Evolutionary conservation across 1,284 basidiomycete species (phyloP).

Genomic region (Boletellus sp.): DNA sequence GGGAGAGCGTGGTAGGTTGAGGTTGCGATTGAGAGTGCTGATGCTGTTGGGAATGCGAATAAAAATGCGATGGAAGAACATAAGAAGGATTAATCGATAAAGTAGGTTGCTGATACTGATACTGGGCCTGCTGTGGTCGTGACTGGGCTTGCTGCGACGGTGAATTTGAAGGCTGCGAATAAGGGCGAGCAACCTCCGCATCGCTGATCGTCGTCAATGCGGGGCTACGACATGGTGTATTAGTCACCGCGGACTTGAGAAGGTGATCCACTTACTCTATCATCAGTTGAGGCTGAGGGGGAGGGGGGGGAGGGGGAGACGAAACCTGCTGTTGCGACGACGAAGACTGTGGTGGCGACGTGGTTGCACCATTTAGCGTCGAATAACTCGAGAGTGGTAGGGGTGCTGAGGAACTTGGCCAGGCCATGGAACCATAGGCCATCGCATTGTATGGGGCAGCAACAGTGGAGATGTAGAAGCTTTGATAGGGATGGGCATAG

Average conservation of each 20-base stretch:
- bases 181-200: conserved; percentile 33
- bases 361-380: conserved; percentile 68
- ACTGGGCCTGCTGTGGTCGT: conserved; percentile 37
- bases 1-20: conserved; percentile 60
- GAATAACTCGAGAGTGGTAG: conserved; percentile 72
- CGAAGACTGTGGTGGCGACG: conserved; percentile 29
- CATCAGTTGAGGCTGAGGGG: conserved; percentile 40
- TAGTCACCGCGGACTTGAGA: conserved; percentile 6
- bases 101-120: conserved; percentile 37
- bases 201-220: conserved; percentile 49
- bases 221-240: conserved; percentile 37
- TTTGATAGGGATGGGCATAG: conserved; percentile 37
- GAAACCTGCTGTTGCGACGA: conserved; percentile 33
- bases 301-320: conserved; percentile 26
- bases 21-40: conserved; percentile 36
- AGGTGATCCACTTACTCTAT: conserved; percentile 47
- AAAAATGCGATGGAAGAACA: conserved; percentile 40
- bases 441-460: conserved; percentile 51
- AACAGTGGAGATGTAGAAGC: conserved; percentile 40
- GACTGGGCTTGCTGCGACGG: conserved; percentile 33
- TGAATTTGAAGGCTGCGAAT: conserved; percentile 33
- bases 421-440: conserved; percentile 46
- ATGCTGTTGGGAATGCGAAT: conserved; percentile 32
- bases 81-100: conserved; percentile 40
- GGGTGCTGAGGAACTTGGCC: conserved; percentile 41